Evolutionary conservation across 495 filamentous ascomycete genomes (phyloP).

Genomic region (Aspergillus bridgeri): DNA sequence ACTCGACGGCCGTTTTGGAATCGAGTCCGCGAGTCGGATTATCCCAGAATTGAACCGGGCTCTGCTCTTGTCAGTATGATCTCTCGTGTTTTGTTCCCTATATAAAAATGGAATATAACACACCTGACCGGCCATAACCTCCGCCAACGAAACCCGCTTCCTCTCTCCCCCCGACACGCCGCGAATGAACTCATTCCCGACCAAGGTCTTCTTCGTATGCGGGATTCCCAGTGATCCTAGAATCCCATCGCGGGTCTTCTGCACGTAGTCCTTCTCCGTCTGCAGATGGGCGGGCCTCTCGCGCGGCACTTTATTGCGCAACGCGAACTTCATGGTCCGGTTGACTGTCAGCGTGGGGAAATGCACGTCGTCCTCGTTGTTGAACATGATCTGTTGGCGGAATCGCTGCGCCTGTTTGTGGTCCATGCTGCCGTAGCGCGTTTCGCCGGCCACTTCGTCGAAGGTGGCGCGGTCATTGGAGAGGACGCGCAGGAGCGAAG

Average conservation of each 20-base stretch:
- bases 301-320: constrained; percentile 62
- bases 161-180: constrained; percentile 82
- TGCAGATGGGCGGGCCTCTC: constrained; percentile 57
- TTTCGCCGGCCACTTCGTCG: constrained; percentile 33
- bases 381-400: constrained; percentile 45
- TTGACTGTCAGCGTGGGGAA: constrained; percentile 79
- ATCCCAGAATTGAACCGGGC: constrained; percentile 83
- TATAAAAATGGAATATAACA: constrained; percentile 9
- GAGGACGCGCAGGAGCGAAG: constrained; percentile 37
- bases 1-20: constrained; percentile 76
- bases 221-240: constrained; percentile 74
- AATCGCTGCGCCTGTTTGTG: constrained; percentile 29
- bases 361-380: constrained; percentile 64
- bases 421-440: constrained; percentile 34
- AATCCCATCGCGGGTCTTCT: constrained; percentile 67
- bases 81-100: background rate
- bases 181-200: constrained; percentile 79
- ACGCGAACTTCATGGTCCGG: constrained; percentile 78
- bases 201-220: constrained; percentile 72
- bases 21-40: constrained; percentile 77
- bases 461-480: constrained; percentile 38
- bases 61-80: constrained; percentile 28
- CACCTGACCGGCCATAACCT: constrained; percentile 58
- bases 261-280: constrained; percentile 49
- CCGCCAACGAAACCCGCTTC: constrained; percentile 79